Conservation (phyloP, 2,329 filamentous ascomycete species). For the Aspergillus fischeri region DNA sequence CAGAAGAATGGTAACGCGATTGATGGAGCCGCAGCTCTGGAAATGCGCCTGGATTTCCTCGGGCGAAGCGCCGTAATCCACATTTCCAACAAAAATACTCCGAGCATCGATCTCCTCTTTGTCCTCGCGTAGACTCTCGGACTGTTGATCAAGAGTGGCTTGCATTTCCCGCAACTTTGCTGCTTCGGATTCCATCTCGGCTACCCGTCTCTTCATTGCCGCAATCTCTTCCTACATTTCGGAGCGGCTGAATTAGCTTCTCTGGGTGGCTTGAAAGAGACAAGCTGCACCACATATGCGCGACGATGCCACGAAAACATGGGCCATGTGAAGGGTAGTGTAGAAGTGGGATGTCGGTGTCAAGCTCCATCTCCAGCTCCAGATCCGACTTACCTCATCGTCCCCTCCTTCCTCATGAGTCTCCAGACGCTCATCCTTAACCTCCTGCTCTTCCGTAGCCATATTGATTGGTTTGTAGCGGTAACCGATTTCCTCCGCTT, state of each 20-base stretch:
- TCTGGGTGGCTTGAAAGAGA: not conserved
- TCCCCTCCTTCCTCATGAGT: slow-evolving; percentile 40
- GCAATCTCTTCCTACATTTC: slow-evolving; percentile 66
- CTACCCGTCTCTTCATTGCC: slow-evolving; percentile 80
- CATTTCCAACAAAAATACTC: slow-evolving; percentile 97
- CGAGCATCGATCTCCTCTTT: slow-evolving; percentile 93
- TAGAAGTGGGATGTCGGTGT: not conserved
- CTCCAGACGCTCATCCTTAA: slow-evolving; percentile 37
- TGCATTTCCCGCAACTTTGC: slow-evolving; percentile 86
- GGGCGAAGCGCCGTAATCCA: slow-evolving; percentile 93
- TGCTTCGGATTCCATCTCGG: slow-evolving; percentile 87
- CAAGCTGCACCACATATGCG: slow-evolving; percentile 3
- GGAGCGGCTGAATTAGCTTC: not conserved
- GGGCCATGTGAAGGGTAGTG: not conserved
- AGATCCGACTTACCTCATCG: slow-evolving; percentile 38
- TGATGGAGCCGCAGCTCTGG: slow-evolving; percentile 94
- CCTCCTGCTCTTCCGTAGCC: slow-evolving; percentile 34
- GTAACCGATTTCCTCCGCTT: not conserved
- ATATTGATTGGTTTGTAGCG: slow-evolving; percentile 18
- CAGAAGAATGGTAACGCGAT: slow-evolving; percentile 92
- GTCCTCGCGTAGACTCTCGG: slow-evolving; percentile 78
- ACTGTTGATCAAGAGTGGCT: slow-evolving; percentile 76
- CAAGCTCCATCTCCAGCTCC: not conserved
- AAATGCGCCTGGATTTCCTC: slow-evolving; percentile 99
- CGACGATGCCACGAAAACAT: not conserved